phyloP scores from a whole-genome alignment of 306 rosid species.

The Cucumis hystrix region DNA sequence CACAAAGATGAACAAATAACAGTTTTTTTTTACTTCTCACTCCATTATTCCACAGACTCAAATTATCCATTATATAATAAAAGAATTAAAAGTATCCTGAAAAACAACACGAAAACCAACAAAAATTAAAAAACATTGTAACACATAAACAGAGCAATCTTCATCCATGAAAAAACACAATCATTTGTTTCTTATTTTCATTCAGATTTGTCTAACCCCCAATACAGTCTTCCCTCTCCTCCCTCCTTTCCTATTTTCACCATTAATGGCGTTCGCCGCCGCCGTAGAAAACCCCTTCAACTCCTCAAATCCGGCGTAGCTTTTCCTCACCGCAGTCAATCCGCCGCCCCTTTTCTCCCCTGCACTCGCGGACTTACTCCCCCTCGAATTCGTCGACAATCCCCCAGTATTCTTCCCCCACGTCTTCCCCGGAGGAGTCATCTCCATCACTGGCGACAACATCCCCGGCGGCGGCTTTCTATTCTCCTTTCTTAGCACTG shows the following conservation, averaged over 20 bases:
- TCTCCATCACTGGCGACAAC: conserved; percentile 32
- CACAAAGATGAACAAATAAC: background rate
- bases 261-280: conserved; percentile 47
- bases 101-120: background rate
- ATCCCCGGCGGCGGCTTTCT: conserved; percentile 34
- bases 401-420: conserved; percentile 22
- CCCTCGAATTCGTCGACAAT: conserved; percentile 41
- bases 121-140: background rate
- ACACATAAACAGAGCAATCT: background rate
- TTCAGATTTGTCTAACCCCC: conserved; percentile 39
- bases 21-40: background rate
- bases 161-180: background rate
- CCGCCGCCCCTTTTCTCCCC: conserved; percentile 49
- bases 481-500: conserved; percentile 64
- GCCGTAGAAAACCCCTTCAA: conserved; percentile 45
- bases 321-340: conserved; percentile 51
- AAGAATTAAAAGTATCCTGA: background rate
- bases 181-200: background rate
- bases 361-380: conserved; percentile 62
- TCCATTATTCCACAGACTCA: background rate
- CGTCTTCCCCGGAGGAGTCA: conserved; percentile 59
- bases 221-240: conserved; percentile 32
- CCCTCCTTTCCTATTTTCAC: conserved; percentile 46
- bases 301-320: conserved; percentile 63
- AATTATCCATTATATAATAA: background rate